Base-by-base conservation (phyloP, 176 grass and related monocot genomes). In the Canna indica region DNA sequence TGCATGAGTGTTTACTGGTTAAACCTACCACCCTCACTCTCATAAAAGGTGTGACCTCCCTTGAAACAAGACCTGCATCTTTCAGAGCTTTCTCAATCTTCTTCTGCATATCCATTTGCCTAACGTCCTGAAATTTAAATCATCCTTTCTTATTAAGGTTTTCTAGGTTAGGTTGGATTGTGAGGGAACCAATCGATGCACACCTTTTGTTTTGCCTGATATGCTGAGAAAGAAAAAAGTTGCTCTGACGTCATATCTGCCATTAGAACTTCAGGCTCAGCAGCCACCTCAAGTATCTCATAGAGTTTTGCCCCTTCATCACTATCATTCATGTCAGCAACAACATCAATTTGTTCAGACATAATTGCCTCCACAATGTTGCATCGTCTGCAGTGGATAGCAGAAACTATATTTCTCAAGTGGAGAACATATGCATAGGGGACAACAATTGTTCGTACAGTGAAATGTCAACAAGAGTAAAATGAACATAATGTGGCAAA, bases 261-360 rank as follows among this genome's bases (percentile, higher is more conserved):
- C 84, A 92, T 81, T 64, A 97, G 73, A 73, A 91, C 72, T 81
- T 97, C 93, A 68, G 93, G 88, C 22, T 97, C 93, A 79, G 93
- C 93, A 32, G 88, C 58, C 63, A 50, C 56, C 81, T 92, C 88
- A 56, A 97, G 78, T 61, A 91, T 82, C 79, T 90, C 83, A 47
- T 20, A 85, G 73, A 97, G 79, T 76, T 87, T 85, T 45, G 93
- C 86, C 63, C 88, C 88, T 80, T 97, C 93, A 42, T 91, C 84
- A 28, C 61, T 36, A 41, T 81, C 86, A 80, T 89, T 81, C 17
- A 77, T 22, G 36, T 47, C 82, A 52, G 73, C 77, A 77, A 70
- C 84, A 33, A 85, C 65, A 70, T 97, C 93, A 73, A 79, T 73
- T 77, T 84, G 85, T 75, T 97, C 90, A 63, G 69, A 83, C 39